Evolutionary conservation across 169 alveolate species (phyloP).

Genomic region (Plasmodium adleri): DNA sequence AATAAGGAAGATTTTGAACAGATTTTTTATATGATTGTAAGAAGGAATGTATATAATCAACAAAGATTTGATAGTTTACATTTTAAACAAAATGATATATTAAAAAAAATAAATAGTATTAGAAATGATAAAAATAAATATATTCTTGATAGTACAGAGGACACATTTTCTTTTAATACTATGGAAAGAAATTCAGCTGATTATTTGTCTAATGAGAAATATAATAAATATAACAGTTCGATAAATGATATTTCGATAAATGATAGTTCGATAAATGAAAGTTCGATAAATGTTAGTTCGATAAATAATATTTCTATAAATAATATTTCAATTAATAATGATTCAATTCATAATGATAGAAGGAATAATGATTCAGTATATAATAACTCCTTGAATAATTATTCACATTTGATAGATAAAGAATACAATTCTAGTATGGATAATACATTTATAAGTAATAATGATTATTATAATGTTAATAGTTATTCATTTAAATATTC

Average conservation of each 20-base stretch:
- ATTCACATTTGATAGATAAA: constrained; percentile 7
- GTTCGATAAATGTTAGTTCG: too few relatives aligned
- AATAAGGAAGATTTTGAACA: constrained; percentile 70
- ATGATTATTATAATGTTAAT: constrained; percentile 4
- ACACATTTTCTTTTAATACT: not conserved
- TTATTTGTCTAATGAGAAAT: too few relatives aligned
- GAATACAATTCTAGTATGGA: constrained; percentile 26
- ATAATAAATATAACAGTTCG: too few relatives aligned
- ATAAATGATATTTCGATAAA: too few relatives aligned
- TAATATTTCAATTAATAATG: too few relatives aligned
- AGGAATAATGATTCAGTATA: not conserved
- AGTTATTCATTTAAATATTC: not conserved
- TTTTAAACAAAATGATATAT: not conserved
- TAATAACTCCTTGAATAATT: not conserved
- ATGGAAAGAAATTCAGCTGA: too few relatives aligned
- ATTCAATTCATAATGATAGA: constrained; percentile 16
- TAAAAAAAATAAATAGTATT: not conserved
- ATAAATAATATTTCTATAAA: too few relatives aligned
- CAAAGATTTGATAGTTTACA: not conserved
- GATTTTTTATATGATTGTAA: constrained; percentile 62
- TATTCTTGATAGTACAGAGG: constrained; percentile 16
- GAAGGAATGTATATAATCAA: constrained; percentile 6
- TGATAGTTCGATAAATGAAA: too few relatives aligned
- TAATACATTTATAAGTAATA: constrained; percentile 5
- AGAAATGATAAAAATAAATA: not conserved